Conservation (phyloP, 805 yeast species). For the Myxozyma geophila region DNA sequence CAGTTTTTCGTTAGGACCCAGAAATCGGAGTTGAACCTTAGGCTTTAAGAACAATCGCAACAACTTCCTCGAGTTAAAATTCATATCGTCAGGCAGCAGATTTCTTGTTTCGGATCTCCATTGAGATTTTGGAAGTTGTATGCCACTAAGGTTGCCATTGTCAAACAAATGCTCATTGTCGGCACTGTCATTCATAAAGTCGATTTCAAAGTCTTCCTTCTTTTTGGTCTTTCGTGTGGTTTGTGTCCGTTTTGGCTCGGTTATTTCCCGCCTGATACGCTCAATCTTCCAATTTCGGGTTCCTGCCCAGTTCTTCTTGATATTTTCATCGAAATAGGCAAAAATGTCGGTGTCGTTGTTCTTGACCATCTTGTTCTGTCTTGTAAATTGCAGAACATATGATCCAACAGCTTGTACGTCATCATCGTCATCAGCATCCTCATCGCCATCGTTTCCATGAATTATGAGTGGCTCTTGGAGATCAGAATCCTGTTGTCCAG, state of each 20-base stretch:
- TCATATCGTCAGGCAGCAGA: conserved; percentile 72
- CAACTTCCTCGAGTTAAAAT: conserved; percentile 69
- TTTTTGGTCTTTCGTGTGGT: conserved; percentile 26
- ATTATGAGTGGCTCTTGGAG: conserved; percentile 11
- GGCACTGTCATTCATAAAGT: conserved; percentile 51
- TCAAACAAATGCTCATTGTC: conserved; percentile 52
- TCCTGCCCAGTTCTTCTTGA: conserved; percentile 83
- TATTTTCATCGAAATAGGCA: conserved; percentile 78
- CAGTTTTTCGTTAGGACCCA: conserved; percentile 10
- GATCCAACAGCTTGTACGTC: conserved; percentile 38
- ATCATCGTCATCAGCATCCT: conserved; percentile 34
- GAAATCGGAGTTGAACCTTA: conserved; percentile 27
- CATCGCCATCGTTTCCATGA: conserved; percentile 26
- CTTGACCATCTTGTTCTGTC: conserved; percentile 17
- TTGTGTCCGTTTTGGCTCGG: conserved; percentile 17
- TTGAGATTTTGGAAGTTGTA: conserved; percentile 49
- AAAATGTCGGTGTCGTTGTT: conserved; percentile 50
- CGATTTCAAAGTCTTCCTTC: conserved; percentile 50
- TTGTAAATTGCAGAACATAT: conserved; percentile 25
- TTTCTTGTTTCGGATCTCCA: conserved; percentile 52
- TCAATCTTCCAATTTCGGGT: conserved; percentile 86
- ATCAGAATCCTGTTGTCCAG: conserved; percentile 13
- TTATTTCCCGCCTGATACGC: conserved; percentile 50
- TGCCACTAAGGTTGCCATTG: conserved; percentile 46
- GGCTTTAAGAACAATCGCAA: conserved; percentile 75